These are phyloP conservation scores for Hymenoscyphus repandus DNA, from an alignment of 2,329 filamentous ascomycete species.

Conservation along the genomic window DNA sequence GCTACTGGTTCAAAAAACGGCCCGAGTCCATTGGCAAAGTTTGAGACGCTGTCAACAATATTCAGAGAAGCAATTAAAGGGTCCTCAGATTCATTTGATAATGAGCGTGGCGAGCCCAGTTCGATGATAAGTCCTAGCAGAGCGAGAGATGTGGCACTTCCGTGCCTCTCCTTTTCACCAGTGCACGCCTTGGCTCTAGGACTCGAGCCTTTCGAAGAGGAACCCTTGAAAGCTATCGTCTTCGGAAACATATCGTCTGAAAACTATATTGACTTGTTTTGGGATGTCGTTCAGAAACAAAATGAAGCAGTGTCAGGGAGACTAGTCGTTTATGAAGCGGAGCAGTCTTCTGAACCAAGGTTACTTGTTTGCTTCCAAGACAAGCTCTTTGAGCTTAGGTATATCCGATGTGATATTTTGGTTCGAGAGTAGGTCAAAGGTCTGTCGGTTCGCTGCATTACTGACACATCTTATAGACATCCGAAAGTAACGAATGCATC, in stretches of 20 bases:
- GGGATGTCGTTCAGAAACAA: conserved; percentile 6
- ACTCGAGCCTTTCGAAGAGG: conserved; percentile 4
- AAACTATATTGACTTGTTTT: conserved; percentile 10
- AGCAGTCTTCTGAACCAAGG: neutral
- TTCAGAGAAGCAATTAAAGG: neutral
- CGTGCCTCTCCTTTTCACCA: conserved; percentile 3
- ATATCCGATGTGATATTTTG: conserved; percentile 13
- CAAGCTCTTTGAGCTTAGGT: conserved; percentile 14
- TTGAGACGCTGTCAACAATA: neutral
- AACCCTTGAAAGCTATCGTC: conserved; percentile 3
- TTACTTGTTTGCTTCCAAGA: conserved; percentile 8
- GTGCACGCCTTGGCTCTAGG: conserved; percentile 1
- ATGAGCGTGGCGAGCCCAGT: neutral
- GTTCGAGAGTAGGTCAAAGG: conserved; percentile 14
- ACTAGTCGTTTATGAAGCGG: conserved; percentile 12
- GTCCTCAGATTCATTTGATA: neutral
- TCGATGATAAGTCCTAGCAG: neutral
- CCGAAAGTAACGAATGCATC: conserved; percentile 7
- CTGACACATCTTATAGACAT: conserved; percentile 8
- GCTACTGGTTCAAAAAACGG: too few relatives aligned
- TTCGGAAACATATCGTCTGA: conserved; percentile 9
- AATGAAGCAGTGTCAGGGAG: neutral
- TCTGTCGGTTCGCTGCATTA: neutral
- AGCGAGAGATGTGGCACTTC: neutral
- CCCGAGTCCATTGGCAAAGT: neutral